Percentiles rank a stretch among this genome's conserved stretches.
Conservation (phyloP, 1,284 basidiomycete genomes). For the Trichosporon faecale region DNA sequence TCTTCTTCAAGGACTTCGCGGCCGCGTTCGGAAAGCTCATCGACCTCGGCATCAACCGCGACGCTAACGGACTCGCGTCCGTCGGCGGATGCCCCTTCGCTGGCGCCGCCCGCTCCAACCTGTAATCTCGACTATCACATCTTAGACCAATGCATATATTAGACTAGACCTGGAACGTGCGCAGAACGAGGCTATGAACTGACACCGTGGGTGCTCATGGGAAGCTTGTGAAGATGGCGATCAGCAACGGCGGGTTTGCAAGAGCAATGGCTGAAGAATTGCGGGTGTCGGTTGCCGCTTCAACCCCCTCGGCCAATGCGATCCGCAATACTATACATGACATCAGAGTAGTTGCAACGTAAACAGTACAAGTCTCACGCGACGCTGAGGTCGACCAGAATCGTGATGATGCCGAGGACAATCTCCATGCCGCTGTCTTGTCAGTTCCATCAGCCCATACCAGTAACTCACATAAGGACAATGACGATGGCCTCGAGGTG, state of each 20-base stretch:
- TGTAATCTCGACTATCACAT: background rate
- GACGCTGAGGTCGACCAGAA: slow-evolving; percentile 63
- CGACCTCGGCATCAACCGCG: slow-evolving; percentile 54
- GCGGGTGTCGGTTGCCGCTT: too few relatives aligned
- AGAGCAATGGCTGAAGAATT: too few relatives aligned
- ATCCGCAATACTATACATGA: background rate
- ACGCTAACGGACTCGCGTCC: slow-evolving; percentile 47
- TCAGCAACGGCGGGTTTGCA: too few relatives aligned
- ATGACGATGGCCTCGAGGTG: slow-evolving; percentile 95
- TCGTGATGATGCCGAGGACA: slow-evolving; percentile 69
- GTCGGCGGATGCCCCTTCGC: slow-evolving; percentile 49
- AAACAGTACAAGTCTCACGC: slow-evolving; percentile 13
- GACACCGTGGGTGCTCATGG: too few relatives aligned
- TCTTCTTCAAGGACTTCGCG: slow-evolving; percentile 59
- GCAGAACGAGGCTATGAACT: too few relatives aligned
- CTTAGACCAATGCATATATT: too few relatives aligned
- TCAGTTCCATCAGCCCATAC: slow-evolving; percentile 1
- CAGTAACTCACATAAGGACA: slow-evolving; percentile 71
- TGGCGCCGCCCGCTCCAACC: slow-evolving; percentile 11
- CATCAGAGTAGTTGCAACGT: background rate
- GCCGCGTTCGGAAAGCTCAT: slow-evolving; percentile 52
- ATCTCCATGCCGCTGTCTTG: slow-evolving; percentile 35
- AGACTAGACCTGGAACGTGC: too few relatives aligned
- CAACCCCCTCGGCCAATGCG: too few relatives aligned
- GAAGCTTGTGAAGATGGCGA: too few relatives aligned